Base-by-base conservation (phyloP, 163 green algal genomes). In the Scenedesmus sp. region DNA sequence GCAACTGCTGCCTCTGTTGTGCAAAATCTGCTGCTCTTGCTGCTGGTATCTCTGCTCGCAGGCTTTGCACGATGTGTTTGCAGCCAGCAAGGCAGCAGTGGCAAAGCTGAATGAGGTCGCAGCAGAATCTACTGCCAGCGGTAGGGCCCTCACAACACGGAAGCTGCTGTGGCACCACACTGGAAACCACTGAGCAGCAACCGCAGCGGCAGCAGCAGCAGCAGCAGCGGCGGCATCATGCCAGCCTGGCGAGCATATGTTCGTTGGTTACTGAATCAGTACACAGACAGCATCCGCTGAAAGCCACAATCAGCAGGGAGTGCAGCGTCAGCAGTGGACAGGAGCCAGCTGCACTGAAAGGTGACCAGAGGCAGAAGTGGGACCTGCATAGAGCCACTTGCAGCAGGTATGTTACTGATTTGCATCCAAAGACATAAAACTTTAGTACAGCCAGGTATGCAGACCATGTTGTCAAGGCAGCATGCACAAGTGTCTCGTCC, bases 41-140 rank as follows among this genome's bases (percentile, higher is more conserved):
- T 70, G 26, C 13, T 60, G 1, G 56, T 74, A 56, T 57, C 52
- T 2, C 34, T 46, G 59, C 15, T 16, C 56, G 55, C 56, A 57
- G 60, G n/a, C 23, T 4, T 13, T 92, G 59, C 34, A 8, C 34
- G 77, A 57, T 23, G 87, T 76, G 26, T 57, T 57, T 66, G 84
- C 60, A 70, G 82, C 9, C 56, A 73, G 18, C 56, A 87, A 8
- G 56, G 81, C 81, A 52, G 81, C 81, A 86, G 20, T 86, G 52
- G 20, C 20, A 34, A 86, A 67, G 81, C 16, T 86, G 2, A 13
- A 86, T 26, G 54, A 64, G 8, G 20, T 86, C 12, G 54, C 81
- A 86, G 54, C 81, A 86, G 81, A 86, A 52, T 86, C 81, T 46
- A 52, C 57, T 26, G 81, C 73, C 10, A 26, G 73, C 10, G 73